Evolutionary conservation across 1,284 basidiomycete genomes (phyloP), one percentile per base, ranked within the genome.

Genomic region (Sporisorium iseilematis-ciliati): DNA sequence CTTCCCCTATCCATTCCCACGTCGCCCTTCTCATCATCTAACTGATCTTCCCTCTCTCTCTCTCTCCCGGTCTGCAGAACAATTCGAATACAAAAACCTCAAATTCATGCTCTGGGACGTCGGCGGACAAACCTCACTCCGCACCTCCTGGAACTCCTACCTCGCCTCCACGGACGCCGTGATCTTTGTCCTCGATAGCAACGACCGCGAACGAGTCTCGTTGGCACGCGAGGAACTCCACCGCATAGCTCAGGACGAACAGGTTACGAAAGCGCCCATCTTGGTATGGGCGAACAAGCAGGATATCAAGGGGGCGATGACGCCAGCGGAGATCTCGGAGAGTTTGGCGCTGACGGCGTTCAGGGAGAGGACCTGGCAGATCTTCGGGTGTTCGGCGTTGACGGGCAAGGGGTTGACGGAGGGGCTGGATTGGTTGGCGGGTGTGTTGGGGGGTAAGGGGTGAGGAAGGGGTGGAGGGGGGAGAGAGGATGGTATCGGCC

Each of bases 211-310:
- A 40, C 76, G 88, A n/a, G 79, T 88, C 59, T 58, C 72, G 1
- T 72, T 88, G 14, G 88, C 87, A 0, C 85, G 86, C 46, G 82
- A 86, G 7, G 88, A 88, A 64, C 81, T 88, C 57, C 85, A 86
- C 60, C 86, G 79, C 21, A 82, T 86, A 51, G 84, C 78, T 1
- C 77, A 75, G 7, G 80, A 86, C 35, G 85, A 86, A 85, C 83
- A 86, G 63, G 80, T 87, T 7, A 62, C 81, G 40, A 83, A 82
- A 8, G 84, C 87, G 0, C 85, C 87, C 14, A 82, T 88, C 33
- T 80, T 88, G 26, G 86, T 88, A 6, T 85, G 88, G 50, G 88
- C 88, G 5, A 88, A 88, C 80, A 88, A 88, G 77, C 88, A 88
- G 71, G 88, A 88, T 66, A 84, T 88, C 51, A 76, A 77, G 41